Base-by-base conservation (phyloP, 345 rosid genomes). In the Stellera chamaejasme region DNA sequence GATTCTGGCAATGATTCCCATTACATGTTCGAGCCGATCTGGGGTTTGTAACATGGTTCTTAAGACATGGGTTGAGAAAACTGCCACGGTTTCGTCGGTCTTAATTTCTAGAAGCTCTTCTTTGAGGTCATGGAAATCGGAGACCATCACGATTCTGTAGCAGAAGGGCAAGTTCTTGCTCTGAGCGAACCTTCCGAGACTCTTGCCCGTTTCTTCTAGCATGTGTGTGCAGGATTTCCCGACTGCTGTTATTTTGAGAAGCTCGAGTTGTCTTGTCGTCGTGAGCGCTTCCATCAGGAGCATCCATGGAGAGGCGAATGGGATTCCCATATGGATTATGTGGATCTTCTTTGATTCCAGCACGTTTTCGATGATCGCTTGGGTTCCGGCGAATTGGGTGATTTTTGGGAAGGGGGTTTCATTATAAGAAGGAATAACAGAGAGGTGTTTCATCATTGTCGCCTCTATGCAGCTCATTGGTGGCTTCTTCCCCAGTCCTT, bases 301-400 rank as follows among this genome's bases (percentile, higher is more conserved):
- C 81, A 61, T 79, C 81, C 78, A 79, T 73, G 54, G 79, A 60
- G 16, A 67, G 15, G 2, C 83, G 16, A 12, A 48, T 48, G 46
- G 49, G 52, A 82, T 69, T 43, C 7, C 55, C 11, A 79, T 52
- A 62, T 77, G 77, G 14, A 79, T 66, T 4, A 75, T 16, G 46
- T 82, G 89, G 61, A 79, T 51, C 58, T 23, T 75, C 55, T 60
- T 79, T 25, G 79, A 65, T 13, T 63, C 62, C 1, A 62, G 60
- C 59, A 79, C 75, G 14, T 64, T 71, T 49, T 82, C 83, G 4
- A 75, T 26, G 11, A 79, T 68, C 27, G 81, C 75, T 49, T 82
- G 83, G 27, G 72, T 56, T 55, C 70, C 85, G 2, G 77, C 16
- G 12, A 77, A 77, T 25, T 79, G 70, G 10, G 48, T 13, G 53